Evolutionary conservation across 257 asterid species (phyloP).

Genomic region (Datura wrightii): DNA sequence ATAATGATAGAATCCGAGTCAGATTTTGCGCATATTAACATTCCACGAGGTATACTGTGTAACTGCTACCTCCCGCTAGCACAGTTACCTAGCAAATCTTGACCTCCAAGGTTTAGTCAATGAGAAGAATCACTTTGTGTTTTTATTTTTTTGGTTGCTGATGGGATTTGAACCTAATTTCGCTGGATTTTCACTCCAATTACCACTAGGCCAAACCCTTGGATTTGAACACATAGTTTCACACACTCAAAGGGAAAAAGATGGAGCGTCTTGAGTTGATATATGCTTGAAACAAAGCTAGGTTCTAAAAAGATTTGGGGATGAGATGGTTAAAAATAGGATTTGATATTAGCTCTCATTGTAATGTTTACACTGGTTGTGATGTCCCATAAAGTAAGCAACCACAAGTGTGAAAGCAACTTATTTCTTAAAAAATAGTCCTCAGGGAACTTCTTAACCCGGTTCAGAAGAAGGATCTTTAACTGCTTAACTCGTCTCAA

Average conservation of each 20-base stretch:
- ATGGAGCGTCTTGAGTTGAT: slow-evolving; percentile 11
- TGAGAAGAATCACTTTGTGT: background rate
- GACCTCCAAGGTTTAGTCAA: background rate
- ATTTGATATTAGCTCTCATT: background rate
- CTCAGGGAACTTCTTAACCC: background rate
- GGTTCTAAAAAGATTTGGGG: background rate
- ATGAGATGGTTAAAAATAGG: background rate
- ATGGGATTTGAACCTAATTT: background rate
- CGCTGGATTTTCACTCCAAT: background rate
- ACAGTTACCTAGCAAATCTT: background rate
- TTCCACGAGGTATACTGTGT: background rate
- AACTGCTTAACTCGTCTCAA: background rate
- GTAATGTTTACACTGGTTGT: background rate
- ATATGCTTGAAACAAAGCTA: background rate
- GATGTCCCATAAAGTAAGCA: background rate
- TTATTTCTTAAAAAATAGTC: background rate
- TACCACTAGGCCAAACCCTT: background rate
- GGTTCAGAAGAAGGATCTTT: background rate
- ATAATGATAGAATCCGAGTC: background rate
- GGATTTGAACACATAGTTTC: slow-evolving; percentile 1
- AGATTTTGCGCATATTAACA: background rate
- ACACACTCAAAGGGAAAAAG: background rate
- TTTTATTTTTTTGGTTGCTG: background rate
- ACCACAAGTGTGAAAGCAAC: slow-evolving; percentile 3
- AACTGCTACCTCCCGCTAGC: background rate